Evolutionary conservation across 768 basidiomycete genomes (phyloP), one percentile per base, ranked within the genome.

Genomic region (Inosperma sp.): DNA sequence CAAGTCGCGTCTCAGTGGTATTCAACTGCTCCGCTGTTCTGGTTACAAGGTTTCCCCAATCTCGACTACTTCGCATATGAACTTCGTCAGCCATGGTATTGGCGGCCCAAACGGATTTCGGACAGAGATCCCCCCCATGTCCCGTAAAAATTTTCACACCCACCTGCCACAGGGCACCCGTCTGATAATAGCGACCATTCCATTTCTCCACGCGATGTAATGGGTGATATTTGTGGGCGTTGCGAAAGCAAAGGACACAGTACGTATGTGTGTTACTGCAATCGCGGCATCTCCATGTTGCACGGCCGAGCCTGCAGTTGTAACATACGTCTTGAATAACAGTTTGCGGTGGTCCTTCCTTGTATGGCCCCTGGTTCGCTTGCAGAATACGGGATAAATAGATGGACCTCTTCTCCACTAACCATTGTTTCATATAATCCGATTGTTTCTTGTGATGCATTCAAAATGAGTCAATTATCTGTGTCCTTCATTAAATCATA

Each of bases 161-260:
- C 1, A 60, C 34, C 14, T 62, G 42, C 47, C 55, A 57, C 1
- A 67, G 52, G 2, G 49, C 52, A 3, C 30, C 57, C 2, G 33
- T 25, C 3, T 44, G 9, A 17, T 57, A 65, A 31, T 34, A 57
- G 0, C 27, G 39, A 1, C 60, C 59, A 31, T 56, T 62, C 63
- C 63, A 63, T 12, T 34, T 7, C 37, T 62, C 36, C 1, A 65
- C 17, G 9, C 56, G 47, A 44, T 65, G 64, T 12, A 59, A 53
- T 10, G 52, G 55, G 1, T 19, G n/a, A 0, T 23, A n/a, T n/a
- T 36, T 12, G 26, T 56, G 55, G 9, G 4, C 4, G 5, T 3
- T 43, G 17, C 40, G 21, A 19, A 49, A 50, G 37, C 55, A 55
- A 1, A 31, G 12, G 4, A 23, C 22, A 17, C 58, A 59, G 2